phyloP scores from a whole-genome alignment of 1,139 yeast species.

The Suhomyces atakaporum region DNA sequence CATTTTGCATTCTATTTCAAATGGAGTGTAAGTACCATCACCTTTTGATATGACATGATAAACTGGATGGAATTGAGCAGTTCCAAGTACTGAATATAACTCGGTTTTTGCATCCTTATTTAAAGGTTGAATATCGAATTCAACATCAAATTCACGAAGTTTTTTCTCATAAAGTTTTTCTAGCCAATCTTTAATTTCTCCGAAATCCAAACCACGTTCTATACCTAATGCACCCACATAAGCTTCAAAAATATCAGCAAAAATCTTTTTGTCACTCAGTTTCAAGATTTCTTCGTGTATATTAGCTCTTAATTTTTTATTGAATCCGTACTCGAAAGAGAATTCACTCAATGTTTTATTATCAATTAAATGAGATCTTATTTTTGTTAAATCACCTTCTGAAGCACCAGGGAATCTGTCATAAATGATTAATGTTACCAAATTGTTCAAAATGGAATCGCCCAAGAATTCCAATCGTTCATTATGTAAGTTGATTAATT shows the following conservation, averaged over 20 bases:
- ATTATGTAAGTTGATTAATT: constrained; percentile 67
- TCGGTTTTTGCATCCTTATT: constrained; percentile 72
- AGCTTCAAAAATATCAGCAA: constrained; percentile 86
- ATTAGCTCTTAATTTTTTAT: constrained; percentile 54
- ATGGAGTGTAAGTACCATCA: constrained; percentile 48
- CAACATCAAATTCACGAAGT: constrained; percentile 29
- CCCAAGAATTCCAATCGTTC: constrained; percentile 94
- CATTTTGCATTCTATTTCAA: constrained; percentile 67
- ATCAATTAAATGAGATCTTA: constrained; percentile 71
- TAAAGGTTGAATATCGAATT: constrained; percentile 30
- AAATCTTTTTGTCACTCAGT: constrained; percentile 58
- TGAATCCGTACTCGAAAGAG: constrained; percentile 71
- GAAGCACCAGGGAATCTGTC: constrained; percentile 65
- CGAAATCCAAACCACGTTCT: constrained; percentile 52
- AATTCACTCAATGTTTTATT: constrained; percentile 74
- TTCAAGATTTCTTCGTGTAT: constrained; percentile 47
- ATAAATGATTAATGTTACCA: constrained; percentile 69
- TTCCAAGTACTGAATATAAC: constrained; percentile 77
- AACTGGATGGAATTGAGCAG: constrained; percentile 65
- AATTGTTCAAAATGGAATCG: constrained; percentile 78
- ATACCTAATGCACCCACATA: constrained; percentile 81
- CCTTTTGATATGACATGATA: constrained; percentile 44
- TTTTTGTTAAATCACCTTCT: constrained; percentile 80
- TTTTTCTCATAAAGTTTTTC: constrained; percentile 45
- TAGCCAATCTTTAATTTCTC: constrained; percentile 62